Conservation (phyloP, 1,284 basidiomycete genomes). For the Porodaedalea pini region DNA sequence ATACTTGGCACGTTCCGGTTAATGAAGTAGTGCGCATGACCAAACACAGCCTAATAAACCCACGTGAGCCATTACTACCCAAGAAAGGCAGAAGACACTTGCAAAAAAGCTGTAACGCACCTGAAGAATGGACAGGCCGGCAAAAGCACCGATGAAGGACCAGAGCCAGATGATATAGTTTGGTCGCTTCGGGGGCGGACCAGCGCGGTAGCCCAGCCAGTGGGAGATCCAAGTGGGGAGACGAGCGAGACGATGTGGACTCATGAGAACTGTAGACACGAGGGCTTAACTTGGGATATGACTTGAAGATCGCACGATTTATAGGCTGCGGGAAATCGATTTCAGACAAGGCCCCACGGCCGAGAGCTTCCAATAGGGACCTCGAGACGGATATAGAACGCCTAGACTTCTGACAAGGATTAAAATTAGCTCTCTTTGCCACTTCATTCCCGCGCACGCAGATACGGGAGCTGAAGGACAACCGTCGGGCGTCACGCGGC, state of each 20-base stretch:
- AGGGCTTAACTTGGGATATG: too few relatives aligned
- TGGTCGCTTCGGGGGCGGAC: slow-evolving; percentile 32
- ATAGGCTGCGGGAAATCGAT: neutral
- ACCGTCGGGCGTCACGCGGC: too few relatives aligned
- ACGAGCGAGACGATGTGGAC: slow-evolving; percentile 30
- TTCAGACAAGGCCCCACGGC: too few relatives aligned
- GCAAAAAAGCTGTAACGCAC: slow-evolving; percentile 20
- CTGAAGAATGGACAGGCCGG: slow-evolving; percentile 53
- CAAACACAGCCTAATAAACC: slow-evolving; percentile 41
- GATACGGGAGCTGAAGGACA: too few relatives aligned
- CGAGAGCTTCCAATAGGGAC: too few relatives aligned
- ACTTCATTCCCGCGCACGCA: too few relatives aligned
- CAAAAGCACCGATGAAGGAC: slow-evolving; percentile 51
- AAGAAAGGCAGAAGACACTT: neutral
- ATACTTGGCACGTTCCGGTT: slow-evolving; percentile 46
- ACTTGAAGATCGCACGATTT: too few relatives aligned
- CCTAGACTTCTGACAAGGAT: too few relatives aligned
- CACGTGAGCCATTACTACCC: too few relatives aligned
- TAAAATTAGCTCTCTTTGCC: too few relatives aligned
- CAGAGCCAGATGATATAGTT: slow-evolving; percentile 44
- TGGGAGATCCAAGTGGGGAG: slow-evolving; percentile 39
- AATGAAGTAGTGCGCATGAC: slow-evolving; percentile 46
- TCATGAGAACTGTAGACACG: too few relatives aligned
- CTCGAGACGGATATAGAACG: too few relatives aligned
- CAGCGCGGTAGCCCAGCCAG: slow-evolving; percentile 45